Conservation (phyloP, 2,329 filamentous ascomycete species). For the Pleomassaria siparia region DNA sequence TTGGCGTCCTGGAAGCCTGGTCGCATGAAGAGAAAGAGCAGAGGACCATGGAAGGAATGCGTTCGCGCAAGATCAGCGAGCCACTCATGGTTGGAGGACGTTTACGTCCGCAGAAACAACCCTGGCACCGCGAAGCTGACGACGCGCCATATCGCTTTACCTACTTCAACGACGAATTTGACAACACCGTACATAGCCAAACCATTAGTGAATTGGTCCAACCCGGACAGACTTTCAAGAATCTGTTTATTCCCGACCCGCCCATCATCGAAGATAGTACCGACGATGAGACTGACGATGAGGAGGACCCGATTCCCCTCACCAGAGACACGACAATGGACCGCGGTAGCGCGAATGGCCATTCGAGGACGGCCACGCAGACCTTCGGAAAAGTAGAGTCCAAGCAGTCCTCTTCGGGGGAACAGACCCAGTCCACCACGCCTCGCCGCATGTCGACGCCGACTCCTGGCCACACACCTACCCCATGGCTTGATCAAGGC, state of each 20-base stretch:
- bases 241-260: conserved; percentile 91
- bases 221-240: conserved; percentile 77
- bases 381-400: conserved; percentile 31
- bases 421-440: conserved; percentile 53
- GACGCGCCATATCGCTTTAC: conserved; percentile 94
- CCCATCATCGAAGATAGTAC: conserved; percentile 62
- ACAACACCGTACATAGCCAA: conserved; percentile 93
- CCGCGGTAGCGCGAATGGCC: conserved; percentile 24
- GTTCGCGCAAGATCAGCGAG: conserved; percentile 90
- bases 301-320: conserved; percentile 28
- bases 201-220: conserved; percentile 92
- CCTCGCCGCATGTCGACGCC: conserved; percentile 36
- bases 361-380: conserved; percentile 28
- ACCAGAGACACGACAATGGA: conserved; percentile 13
- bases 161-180: conserved; percentile 97
- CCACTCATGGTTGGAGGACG: conserved; percentile 90
- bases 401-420: conserved; percentile 37
- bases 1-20: conserved; percentile 85
- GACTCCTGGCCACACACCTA: conserved; percentile 47
- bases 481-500: conserved; percentile 28
- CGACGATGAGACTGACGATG: conserved; percentile 65
- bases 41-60: conserved; percentile 72
- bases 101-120: conserved; percentile 72
- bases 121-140: conserved; percentile 86
- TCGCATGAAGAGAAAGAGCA: conserved; percentile 86